Evolutionary conservation across 305 asterid genomes (phyloP).

Genomic region (Solanum chacoense): DNA sequence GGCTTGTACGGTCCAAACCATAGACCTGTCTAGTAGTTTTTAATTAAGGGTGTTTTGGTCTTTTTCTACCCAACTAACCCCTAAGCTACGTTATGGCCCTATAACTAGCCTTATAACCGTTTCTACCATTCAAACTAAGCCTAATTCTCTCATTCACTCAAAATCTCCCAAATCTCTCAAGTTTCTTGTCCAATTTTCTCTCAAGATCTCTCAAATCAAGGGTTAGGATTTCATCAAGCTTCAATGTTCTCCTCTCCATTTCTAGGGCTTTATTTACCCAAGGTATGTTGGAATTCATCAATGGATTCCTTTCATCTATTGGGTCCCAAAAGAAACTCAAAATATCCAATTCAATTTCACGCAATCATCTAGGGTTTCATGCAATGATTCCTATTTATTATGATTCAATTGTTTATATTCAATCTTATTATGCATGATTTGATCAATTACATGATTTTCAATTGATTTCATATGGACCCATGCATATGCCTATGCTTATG

Average conservation of each 20-base stretch:
- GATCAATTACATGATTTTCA: neutral
- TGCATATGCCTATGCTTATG: neutral
- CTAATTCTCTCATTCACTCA: neutral
- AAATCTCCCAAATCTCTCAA: neutral
- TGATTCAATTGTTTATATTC: too few relatives aligned
- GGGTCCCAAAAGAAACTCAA: neutral
- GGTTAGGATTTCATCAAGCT: neutral
- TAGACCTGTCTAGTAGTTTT: neutral
- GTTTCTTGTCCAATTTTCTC: neutral
- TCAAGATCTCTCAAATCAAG: neutral
- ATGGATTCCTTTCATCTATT: neutral
- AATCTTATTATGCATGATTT: neutral
- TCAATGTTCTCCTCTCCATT: neutral
- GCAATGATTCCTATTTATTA: neutral
- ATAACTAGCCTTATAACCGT: neutral
- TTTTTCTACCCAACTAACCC: neutral
- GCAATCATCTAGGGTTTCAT: neutral
- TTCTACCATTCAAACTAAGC: neutral
- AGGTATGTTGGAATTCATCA: neutral
- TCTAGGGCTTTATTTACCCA: neutral
- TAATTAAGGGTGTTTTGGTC: neutral
- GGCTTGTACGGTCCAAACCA: neutral
- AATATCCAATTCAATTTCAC: neutral
- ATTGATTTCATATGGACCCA: neutral
- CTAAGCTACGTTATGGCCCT: neutral